Evolutionary conservation across 345 rosid genomes (phyloP), one percentile per base, ranked within the genome.

Genomic region (Barbarea vulgaris): DNA sequence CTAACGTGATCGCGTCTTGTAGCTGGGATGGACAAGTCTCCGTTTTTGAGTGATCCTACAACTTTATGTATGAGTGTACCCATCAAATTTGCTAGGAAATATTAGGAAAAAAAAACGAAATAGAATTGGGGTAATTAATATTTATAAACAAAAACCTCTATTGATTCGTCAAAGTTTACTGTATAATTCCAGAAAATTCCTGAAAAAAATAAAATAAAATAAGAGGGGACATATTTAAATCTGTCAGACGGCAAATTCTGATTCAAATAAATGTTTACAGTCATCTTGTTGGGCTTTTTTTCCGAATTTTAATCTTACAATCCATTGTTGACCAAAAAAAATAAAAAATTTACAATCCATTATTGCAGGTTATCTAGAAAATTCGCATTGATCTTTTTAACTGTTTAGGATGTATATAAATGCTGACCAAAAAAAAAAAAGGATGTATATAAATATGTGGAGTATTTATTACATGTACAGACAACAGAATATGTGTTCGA

Each of bases 1-100:
- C 34, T 31, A 31, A 31, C 34, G 34, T 31, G 34, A 9, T 31
- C 9, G 34, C 34, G 2, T 31, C 34, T 31, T 31, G 97, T 80
- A 81, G 96, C 69, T 91, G 97, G 99, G 76, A 72, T 65, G 98
- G 97, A 64, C 84, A 87, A 58, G 73, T 75, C 44, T 75, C 77
- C 9, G 55, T 73, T 19, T 73, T 63, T 53, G 70, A 73, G 70
- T 73, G 34, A 31, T 31, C 34, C 9, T 2, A 28, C 4, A 28
- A 28, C 30, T 28, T n/a, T n/a, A n/a, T n/a, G n/a, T 28, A 28
- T 28, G 4, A 28, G 6, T 14, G 12, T 56, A 21, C 18, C 24
- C 21, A 15, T 22, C 14, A 36, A 17, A 46, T 44, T 22, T 60
- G 59, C 27, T 60, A 34, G 50, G 59, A n/a, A n/a, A 15, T 47